Conservation (phyloP, 1,284 basidiomycete species). For the Puccinia triticina region DNA sequence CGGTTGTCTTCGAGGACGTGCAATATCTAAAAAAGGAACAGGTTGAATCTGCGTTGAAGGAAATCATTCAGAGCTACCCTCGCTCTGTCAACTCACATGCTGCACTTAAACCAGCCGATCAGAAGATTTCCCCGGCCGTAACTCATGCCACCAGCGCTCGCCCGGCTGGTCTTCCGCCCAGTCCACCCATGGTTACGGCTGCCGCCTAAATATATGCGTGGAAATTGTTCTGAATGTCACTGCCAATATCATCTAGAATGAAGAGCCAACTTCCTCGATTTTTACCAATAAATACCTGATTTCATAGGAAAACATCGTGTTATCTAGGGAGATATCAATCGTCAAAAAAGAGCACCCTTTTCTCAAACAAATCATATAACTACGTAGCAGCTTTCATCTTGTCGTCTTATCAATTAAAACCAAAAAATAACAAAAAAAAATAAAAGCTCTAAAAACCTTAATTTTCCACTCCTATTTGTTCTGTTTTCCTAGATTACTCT, state of each 20-base stretch:
- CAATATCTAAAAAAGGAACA: neutral
- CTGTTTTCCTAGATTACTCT: neutral
- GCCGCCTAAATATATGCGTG: neutral
- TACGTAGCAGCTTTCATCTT: neutral
- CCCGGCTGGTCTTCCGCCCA: neutral
- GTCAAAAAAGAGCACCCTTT: neutral
- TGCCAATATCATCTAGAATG: neutral
- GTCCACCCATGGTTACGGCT: neutral
- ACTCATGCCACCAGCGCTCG: neutral
- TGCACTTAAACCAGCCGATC: neutral
- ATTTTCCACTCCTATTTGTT: neutral
- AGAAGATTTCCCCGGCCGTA: neutral
- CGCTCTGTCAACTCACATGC: neutral
- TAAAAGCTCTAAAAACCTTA: neutral
- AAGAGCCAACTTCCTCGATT: neutral
- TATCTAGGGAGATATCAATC: neutral
- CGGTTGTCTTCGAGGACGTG: neutral
- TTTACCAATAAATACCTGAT: neutral
- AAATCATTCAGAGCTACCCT: neutral
- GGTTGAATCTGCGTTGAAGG: conserved; percentile 2
- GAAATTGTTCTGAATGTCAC: neutral
- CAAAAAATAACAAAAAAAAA: neutral
- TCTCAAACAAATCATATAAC: neutral
- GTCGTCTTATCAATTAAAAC: neutral
- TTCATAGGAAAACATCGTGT: neutral